Conservation (phyloP, 2,329 filamentous ascomycete genomes). For the Cercospora berteroae region DNA sequence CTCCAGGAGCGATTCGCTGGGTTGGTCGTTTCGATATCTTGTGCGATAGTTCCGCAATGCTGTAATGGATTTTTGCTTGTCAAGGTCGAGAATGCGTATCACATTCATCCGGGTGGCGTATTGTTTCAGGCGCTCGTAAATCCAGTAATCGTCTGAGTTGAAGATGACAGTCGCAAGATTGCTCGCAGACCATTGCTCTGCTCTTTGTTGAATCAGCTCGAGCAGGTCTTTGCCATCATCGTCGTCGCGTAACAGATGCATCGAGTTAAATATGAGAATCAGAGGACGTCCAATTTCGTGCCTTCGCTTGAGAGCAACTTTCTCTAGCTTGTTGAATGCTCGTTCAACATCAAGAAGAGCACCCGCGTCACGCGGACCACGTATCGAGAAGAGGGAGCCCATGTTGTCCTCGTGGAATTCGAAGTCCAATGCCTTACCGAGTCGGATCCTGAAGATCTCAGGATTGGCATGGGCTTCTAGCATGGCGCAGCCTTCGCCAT, state of each 20-base stretch:
- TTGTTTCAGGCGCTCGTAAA: constrained; percentile 90
- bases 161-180: constrained; percentile 90
- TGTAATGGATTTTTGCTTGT: constrained; percentile 71
- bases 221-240: constrained; percentile 90
- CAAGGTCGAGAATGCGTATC: constrained; percentile 77
- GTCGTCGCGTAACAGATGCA: constrained; percentile 86
- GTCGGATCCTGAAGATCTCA: constrained; percentile 86
- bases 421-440: constrained; percentile 64
- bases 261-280: constrained; percentile 90
- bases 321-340: constrained; percentile 96
- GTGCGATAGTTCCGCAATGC: constrained; percentile 78
- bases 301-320: constrained; percentile 76
- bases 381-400: constrained; percentile 90
- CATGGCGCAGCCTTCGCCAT: constrained; percentile 88
- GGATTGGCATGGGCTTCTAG: constrained; percentile 93
- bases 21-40: constrained; percentile 68
- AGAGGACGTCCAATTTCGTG: constrained; percentile 64
- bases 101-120: constrained; percentile 94
- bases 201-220: constrained; percentile 90
- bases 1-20: constrained; percentile 58
- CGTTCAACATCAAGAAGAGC: constrained; percentile 93
- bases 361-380: constrained; percentile 85
- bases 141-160: constrained; percentile 98
- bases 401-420: constrained; percentile 99
- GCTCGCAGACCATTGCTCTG: constrained; percentile 92